A percentile compares a stretch with the other conserved stretches of the same genome.
phyloP scores from a whole-genome alignment of 2,329 filamentous ascomycete genomes.

The Colletotrichum sojae region DNA sequence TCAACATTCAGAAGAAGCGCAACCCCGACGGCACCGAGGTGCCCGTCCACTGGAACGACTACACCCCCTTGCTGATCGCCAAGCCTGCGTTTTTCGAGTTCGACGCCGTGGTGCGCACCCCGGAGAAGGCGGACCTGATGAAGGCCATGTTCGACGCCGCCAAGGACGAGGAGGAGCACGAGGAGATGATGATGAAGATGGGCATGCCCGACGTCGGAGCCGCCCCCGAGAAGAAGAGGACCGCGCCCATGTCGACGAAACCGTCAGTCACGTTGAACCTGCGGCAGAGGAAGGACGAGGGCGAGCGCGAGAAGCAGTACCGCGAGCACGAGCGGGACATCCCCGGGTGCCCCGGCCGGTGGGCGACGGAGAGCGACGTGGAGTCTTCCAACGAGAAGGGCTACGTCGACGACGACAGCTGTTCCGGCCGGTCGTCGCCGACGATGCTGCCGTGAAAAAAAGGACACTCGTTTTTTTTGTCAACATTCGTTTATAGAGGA shows the following conservation, averaged over 20 bases:
- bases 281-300: slow-evolving; percentile 33
- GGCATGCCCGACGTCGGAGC: slow-evolving; percentile 37
- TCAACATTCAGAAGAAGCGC: slow-evolving; percentile 52
- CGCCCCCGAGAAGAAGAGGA: slow-evolving; percentile 5
- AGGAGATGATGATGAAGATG: slow-evolving; percentile 44
- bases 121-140: slow-evolving; percentile 46
- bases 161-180: slow-evolving; percentile 50
- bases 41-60: slow-evolving; percentile 60
- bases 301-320: slow-evolving; percentile 35
- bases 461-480: neutral
- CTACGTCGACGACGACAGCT: slow-evolving; percentile 37
- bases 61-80: slow-evolving; percentile 59
- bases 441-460: slow-evolving; percentile 20
- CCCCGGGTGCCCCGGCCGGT: slow-evolving; percentile 39
- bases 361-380: slow-evolving; percentile 38
- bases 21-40: slow-evolving; percentile 45
- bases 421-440: slow-evolving; percentile 35
- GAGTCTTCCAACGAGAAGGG: slow-evolving; percentile 41
- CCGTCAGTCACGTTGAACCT: slow-evolving; percentile 32
- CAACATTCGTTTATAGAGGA: neutral
- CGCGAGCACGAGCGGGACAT: slow-evolving; percentile 38
- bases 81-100: slow-evolving; percentile 58
- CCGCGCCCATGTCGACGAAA: slow-evolving; percentile 28
- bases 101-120: slow-evolving; percentile 50
- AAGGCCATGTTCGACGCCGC: slow-evolving; percentile 53